These are phyloP conservation scores for Globisporangium splendens DNA, from an alignment of 352 stramenopile species.

Conservation along the genomic window DNA sequence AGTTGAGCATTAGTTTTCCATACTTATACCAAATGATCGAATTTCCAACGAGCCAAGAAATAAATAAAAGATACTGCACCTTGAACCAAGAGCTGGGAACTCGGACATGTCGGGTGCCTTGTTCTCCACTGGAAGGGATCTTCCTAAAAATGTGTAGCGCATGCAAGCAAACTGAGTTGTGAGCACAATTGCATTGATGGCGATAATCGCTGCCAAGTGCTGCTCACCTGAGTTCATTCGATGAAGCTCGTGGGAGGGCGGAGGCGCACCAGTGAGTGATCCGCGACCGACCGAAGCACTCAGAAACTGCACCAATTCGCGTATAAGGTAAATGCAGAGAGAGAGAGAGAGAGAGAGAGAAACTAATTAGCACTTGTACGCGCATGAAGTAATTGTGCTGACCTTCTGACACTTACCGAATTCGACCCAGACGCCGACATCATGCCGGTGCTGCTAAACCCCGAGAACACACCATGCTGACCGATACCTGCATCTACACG, in stretches of 20 bases:
- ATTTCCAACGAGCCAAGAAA: conserved; percentile 1
- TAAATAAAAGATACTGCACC: conserved; percentile 23
- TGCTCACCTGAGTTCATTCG: conserved; percentile 46
- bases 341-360: no score
- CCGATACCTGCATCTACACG: conserved; percentile 2
- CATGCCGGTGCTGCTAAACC: conserved; percentile 43
- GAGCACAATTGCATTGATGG: not conserved
- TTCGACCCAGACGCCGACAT: conserved; percentile 25
- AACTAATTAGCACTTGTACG: not conserved
- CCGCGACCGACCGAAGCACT: conserved; percentile 30
- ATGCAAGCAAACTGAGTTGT: not conserved
- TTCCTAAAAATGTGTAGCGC: conserved; percentile 42
- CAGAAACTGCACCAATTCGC: conserved; percentile 37
- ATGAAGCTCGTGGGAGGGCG: conserved; percentile 48
- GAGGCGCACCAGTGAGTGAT: conserved; percentile 24
- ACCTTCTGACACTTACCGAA: conserved; percentile 30
- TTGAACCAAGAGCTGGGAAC: conserved; percentile 67
- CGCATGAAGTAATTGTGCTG: no score
- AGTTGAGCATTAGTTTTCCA: not conserved
- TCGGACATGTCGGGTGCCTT: conserved; percentile 84
- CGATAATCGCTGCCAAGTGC: conserved; percentile 12
- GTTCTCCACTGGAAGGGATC: conserved; percentile 54
- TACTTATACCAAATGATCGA: not conserved
- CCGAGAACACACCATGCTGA: conserved; percentile 26
- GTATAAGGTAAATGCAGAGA: not conserved